These are phyloP conservation scores for Cokeromyces recurvatus DNA, from an alignment of 371 early-diverging fungal genomes.

Conservation along the genomic window DNA sequence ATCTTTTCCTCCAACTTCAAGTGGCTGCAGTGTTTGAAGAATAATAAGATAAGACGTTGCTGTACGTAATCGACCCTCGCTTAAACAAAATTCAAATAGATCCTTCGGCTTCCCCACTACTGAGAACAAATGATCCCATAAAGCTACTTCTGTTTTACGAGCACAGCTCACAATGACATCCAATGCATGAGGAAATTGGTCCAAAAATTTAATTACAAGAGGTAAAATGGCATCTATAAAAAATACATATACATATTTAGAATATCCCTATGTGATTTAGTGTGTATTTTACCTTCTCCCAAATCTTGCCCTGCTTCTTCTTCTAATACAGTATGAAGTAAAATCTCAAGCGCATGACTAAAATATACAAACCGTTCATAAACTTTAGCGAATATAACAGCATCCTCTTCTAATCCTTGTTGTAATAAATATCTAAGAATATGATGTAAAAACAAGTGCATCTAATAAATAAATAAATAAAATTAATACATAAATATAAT, in stretches of 20 bases:
- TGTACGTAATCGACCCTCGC: slow-evolving; percentile 62
- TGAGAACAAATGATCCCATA: slow-evolving; percentile 85
- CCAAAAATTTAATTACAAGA: slow-evolving; percentile 63
- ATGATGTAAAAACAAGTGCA: slow-evolving; percentile 71
- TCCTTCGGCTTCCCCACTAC: slow-evolving; percentile 75
- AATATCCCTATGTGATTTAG: too few species aligned
- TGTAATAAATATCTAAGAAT: slow-evolving; percentile 63
- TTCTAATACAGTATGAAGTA: slow-evolving; percentile 80
- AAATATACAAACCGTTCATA: slow-evolving; percentile 75
- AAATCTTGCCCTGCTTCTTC: slow-evolving; percentile 57
- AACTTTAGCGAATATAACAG: slow-evolving; percentile 58
- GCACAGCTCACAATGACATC: slow-evolving; percentile 89
- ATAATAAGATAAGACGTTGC: slow-evolving; percentile 86
- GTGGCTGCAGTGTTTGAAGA: slow-evolving; percentile 78
- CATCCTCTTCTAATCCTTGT: slow-evolving; percentile 48
- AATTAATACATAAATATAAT: too few species aligned
- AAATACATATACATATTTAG: too few species aligned
- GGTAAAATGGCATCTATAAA: slow-evolving; percentile 64
- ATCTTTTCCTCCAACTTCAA: slow-evolving; percentile 61
- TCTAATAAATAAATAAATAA: slow-evolving; percentile 42
- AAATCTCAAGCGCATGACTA: slow-evolving; percentile 78
- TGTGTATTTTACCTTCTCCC: slow-evolving; percentile 30
- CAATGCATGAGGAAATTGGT: slow-evolving; percentile 67
- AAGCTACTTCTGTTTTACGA: slow-evolving; percentile 83
- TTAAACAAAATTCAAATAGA: slow-evolving; percentile 72